A percentile compares a stretch with the other conserved stretches of the same genome.
Conservation (phyloP, 352 stramenopile species). For the Globisporangium cystogenes region DNA sequence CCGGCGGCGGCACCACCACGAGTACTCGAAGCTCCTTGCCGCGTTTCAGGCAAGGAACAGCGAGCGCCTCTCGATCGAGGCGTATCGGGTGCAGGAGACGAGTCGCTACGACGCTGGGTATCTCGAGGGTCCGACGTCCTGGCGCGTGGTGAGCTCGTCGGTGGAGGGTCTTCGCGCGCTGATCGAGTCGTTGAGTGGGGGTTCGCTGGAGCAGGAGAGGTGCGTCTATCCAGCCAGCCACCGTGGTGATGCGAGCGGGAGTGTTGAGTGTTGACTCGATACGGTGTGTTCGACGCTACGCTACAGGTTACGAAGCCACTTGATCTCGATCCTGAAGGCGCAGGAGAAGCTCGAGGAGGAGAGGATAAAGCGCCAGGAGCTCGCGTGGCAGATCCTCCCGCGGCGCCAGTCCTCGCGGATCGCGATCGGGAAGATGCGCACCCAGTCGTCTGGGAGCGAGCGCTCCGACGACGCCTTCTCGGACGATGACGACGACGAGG, state of each 20-base stretch:
- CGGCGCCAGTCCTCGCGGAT: slow-evolving; percentile 78
- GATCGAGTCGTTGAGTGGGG: slow-evolving; percentile 44
- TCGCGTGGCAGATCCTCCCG: slow-evolving; percentile 74
- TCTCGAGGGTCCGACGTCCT: slow-evolving; percentile 48
- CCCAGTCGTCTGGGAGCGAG: slow-evolving; percentile 38
- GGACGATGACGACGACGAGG: slow-evolving; percentile 23
- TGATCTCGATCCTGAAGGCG: slow-evolving; percentile 78
- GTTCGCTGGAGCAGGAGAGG: slow-evolving; percentile 74
- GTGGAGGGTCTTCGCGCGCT: slow-evolving; percentile 54
- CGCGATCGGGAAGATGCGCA: slow-evolving; percentile 72
- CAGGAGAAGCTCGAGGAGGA: slow-evolving; percentile 69
- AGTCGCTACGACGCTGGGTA: slow-evolving; percentile 19
- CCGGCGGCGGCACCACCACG: slow-evolving; percentile 52
- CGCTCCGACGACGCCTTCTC: slow-evolving; percentile 29
- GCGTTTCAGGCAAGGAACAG: slow-evolving; percentile 51
- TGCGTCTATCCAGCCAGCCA: slow-evolving; percentile 4
- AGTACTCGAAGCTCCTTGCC: slow-evolving; percentile 63
- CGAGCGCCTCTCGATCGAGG: slow-evolving; percentile 54
- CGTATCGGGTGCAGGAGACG: slow-evolving; percentile 33
- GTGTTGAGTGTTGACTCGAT: not conserved
- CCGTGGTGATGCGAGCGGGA: not conserved
- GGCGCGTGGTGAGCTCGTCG: slow-evolving; percentile 69
- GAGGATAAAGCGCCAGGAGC: slow-evolving; percentile 57
- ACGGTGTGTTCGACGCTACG: not conserved
- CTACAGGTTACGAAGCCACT: slow-evolving; percentile 46